phyloP scores from a whole-genome alignment of 2,329 filamentous ascomycete genomes.

The Cercospora sesami region DNA sequence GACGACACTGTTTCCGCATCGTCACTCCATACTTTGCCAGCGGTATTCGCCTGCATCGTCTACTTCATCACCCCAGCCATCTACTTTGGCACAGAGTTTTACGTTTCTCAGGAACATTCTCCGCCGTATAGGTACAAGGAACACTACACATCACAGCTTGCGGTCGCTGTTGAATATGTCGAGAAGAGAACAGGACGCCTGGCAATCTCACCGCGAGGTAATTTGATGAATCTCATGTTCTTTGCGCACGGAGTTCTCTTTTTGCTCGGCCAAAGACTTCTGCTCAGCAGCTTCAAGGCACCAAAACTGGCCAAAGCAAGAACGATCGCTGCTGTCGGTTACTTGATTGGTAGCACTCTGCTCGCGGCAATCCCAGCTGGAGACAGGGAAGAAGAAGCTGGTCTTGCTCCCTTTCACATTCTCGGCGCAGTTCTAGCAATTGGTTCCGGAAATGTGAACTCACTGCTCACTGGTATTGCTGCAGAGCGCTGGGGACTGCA shows the following conservation, averaged over 20 bases:
- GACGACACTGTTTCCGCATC: background rate
- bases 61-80: slow-evolving; percentile 12
- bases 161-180: slow-evolving; percentile 12
- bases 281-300: slow-evolving; percentile 5
- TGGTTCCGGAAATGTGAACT: slow-evolving; percentile 15
- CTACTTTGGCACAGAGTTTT: slow-evolving; percentile 19
- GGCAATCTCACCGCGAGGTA: slow-evolving; percentile 12
- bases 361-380: slow-evolving; percentile 17
- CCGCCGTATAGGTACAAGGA: slow-evolving; percentile 19
- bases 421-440: slow-evolving; percentile 19
- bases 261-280: slow-evolving; percentile 11
- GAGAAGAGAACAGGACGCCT: slow-evolving; percentile 2
- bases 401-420: slow-evolving; percentile 5
- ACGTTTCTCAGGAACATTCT: slow-evolving; percentile 10
- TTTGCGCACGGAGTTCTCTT: slow-evolving; percentile 16
- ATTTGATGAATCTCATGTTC: slow-evolving; percentile 21
- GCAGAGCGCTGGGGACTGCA: slow-evolving; percentile 8
- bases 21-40: background rate
- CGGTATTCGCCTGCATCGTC: slow-evolving; percentile 15
- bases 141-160: slow-evolving; percentile 22
- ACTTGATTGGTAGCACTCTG: slow-evolving; percentile 17
- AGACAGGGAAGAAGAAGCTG: slow-evolving; percentile 11
- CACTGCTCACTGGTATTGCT: slow-evolving; percentile 15
- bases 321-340: slow-evolving; percentile 4
- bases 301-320: slow-evolving; percentile 1